Percentiles rank a stretch among this genome's conserved stretches.
phyloP scores from a whole-genome alignment of 768 basidiomycete species.

The Suillus placidus region DNA sequence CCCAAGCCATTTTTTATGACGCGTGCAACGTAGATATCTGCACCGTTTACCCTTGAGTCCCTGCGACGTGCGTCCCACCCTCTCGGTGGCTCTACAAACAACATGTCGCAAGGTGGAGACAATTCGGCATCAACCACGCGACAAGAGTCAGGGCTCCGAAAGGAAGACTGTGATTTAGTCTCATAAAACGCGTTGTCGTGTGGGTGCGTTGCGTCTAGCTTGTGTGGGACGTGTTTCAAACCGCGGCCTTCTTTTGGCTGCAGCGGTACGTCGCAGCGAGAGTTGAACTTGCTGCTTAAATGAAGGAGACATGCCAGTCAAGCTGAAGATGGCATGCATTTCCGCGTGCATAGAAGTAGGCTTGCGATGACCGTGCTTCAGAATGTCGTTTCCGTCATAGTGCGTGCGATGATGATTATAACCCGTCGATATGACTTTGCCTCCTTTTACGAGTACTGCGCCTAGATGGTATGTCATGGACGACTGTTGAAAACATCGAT shows the following conservation, averaged over 20 bases:
- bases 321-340: conserved; percentile 60
- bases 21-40: conserved; percentile 57
- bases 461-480: conserved; percentile 52
- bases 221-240: conserved; percentile 17
- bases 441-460: conserved; percentile 50
- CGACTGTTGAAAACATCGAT: conserved; percentile 26
- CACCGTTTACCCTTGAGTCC: conserved; percentile 49
- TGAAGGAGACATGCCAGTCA: conserved; percentile 52
- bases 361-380: conserved; percentile 43
- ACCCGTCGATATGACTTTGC: conserved; percentile 54
- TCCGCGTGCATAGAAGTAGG: conserved; percentile 55
- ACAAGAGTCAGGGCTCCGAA: background rate
- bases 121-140: conserved; percentile 1
- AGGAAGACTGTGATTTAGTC: background rate
- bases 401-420: conserved; percentile 58
- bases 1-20: conserved; percentile 53
- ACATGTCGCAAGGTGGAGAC: background rate
- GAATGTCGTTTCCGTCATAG: conserved; percentile 49
- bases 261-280: conserved; percentile 32
- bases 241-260: conserved; percentile 14
- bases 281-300: conserved; percentile 58
- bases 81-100: conserved; percentile 18
- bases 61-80: conserved; percentile 40
- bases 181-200: background rate
- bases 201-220: background rate